Evolutionary conservation across 2,329 filamentous ascomycete genomes (phyloP).

Genomic region (Nigrospora oryzae): DNA sequence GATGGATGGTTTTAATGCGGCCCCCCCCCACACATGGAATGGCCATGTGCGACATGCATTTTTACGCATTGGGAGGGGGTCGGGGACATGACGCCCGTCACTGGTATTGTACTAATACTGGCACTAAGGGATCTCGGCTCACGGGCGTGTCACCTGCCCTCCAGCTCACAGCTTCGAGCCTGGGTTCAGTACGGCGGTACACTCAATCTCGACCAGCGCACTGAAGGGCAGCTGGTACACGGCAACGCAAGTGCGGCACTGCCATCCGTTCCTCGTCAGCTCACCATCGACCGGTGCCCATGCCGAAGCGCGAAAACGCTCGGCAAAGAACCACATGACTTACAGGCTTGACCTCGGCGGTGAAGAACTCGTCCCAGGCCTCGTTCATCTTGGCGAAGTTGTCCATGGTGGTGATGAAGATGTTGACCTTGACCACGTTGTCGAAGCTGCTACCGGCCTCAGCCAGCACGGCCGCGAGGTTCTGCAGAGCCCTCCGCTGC

Average conservation of each 20-base stretch:
- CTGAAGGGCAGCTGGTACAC: slow-evolving; percentile 64
- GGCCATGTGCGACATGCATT: no score
- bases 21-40: no score
- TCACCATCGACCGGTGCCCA: no score
- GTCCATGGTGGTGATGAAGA: slow-evolving; percentile 58
- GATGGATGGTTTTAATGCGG: no score
- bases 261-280: background rate
- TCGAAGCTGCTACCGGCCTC: slow-evolving; percentile 49
- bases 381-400: slow-evolving; percentile 53
- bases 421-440: slow-evolving; percentile 59
- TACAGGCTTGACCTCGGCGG: slow-evolving; percentile 35
- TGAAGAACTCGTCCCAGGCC: slow-evolving; percentile 42
- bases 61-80: no score
- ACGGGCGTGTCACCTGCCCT: no score
- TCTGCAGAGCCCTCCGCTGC: slow-evolving; percentile 47
- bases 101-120: no score
- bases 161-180: slow-evolving; percentile 7
- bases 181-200: slow-evolving; percentile 38
- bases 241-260: slow-evolving; percentile 59
- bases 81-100: no score
- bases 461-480: slow-evolving; percentile 50
- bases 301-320: no score
- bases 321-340: slow-evolving; percentile 13
- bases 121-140: no score
- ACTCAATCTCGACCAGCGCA: slow-evolving; percentile 69